Base-by-base conservation (phyloP, 495 filamentous ascomycete genomes). In the Penicillium coffeae region DNA sequence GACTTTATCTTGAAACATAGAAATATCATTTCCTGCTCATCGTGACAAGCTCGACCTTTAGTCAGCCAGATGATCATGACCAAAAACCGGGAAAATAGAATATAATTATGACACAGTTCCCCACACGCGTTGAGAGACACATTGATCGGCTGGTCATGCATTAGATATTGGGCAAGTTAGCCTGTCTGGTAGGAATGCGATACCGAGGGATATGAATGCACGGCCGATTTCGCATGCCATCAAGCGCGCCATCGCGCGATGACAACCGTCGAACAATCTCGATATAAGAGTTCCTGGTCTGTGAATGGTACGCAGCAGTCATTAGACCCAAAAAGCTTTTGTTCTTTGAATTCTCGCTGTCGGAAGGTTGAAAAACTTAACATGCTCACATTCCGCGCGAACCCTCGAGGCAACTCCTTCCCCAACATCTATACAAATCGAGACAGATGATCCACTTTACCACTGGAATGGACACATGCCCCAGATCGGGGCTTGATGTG, bases 111-210 rank as follows among this genome's bases (percentile, higher is more conserved):
- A n/a, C n/a, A n/a, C n/a, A n/a, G n/a, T n/a, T n/a, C n/a, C n/a
- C n/a, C n/a, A n/a, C n/a, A n/a, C n/a, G n/a, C n/a, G n/a, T n/a
- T n/a, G n/a, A n/a, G n/a, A n/a, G n/a, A n/a, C n/a, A n/a, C n/a
- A n/a, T n/a, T n/a, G n/a, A n/a, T n/a, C n/a, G n/a, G n/a, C n/a
- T n/a, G n/a, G n/a, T n/a, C n/a, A n/a, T n/a, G n/a, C n/a, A n/a
- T n/a, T n/a, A n/a, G n/a, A n/a, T n/a, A n/a, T n/a, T n/a, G n/a
- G n/a, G n/a, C n/a, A n/a, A n/a, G n/a, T n/a, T n/a, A n/a, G n/a
- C n/a, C n/a, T n/a, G n/a, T n/a, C n/a, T n/a, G 33, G 18, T 7
- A 36, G 44, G 60, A 60, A 63, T 63, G 60, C 38, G 14, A 42
- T 14, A 6, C 25, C 13, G 45, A 48, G 34, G 36, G 46, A 39